Conservation (phyloP, 768 basidiomycete genomes). For the Collybiopsis luxurians region DNA sequence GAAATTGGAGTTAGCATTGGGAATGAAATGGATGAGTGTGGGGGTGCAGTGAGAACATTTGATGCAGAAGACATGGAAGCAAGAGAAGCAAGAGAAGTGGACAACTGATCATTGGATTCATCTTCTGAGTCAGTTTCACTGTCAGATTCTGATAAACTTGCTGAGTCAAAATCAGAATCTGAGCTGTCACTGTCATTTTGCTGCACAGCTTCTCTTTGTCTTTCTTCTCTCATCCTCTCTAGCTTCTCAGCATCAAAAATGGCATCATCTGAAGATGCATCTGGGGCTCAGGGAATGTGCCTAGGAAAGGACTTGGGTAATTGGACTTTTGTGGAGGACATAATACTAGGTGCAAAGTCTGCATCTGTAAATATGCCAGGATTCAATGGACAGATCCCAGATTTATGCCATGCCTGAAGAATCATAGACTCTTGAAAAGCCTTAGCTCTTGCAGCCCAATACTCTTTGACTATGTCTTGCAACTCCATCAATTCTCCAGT, state of each 20-base stretch:
- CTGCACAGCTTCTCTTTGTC: background rate
- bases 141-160: too few species aligned
- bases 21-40: too few species aligned
- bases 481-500: constrained; percentile 20
- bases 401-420: constrained; percentile 19
- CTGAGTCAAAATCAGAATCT: background rate
- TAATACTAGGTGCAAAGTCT: constrained; percentile 23
- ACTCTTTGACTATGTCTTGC: constrained; percentile 25
- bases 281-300: background rate
- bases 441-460: constrained; percentile 18
- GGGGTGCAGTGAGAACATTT: too few species aligned
- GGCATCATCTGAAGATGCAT: background rate
- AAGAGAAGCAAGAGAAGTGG: too few species aligned
- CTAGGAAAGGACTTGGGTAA: background rate
- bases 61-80: too few species aligned
- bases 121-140: too few species aligned
- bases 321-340: constrained; percentile 13
- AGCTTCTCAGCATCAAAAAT: background rate
- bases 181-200: background rate
- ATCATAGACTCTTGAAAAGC: constrained; percentile 16
- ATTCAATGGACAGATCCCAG: constrained; percentile 25
- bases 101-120: background rate
- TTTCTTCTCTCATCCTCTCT: too few species aligned
- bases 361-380: constrained; percentile 18
- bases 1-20: too few species aligned